Evolutionary conservation across 2,329 filamentous ascomycete genomes (phyloP), one percentile per base, ranked within the genome.

Genomic region (Fusarium tjaetaba): DNA sequence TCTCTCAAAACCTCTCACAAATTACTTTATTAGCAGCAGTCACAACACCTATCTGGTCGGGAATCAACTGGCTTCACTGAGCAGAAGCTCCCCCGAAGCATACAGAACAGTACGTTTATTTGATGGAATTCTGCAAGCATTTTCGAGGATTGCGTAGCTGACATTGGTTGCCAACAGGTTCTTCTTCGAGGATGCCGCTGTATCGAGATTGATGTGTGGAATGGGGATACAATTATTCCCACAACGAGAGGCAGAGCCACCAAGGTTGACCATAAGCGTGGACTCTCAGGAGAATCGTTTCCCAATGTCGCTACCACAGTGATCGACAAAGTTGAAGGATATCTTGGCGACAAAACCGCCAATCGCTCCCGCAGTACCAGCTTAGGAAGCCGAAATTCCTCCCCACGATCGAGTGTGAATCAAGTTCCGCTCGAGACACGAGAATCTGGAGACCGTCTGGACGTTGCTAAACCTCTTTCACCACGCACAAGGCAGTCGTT

Each of bases 161-260:
- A 64, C 65, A 43, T 39, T 22, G 11, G 15, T 28, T 34, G 22
- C 34, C 61, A 58, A 76, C 46, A 94, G 88, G 92, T 93, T 18
- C 89, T 98, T 18, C 86, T 89, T 41, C 88, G 90, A 58, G 93
- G 94, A 53, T 97, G 95, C 79, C 91, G 95, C 70, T 98, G 95
- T 79, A 94, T 98, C 52, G 95, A 98, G 81, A 96, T 98, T 62
- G 96, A 98, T 79, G 94, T 98, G 7, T 97, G 95, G 93, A 94
- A 98, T 81, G 94, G 94, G 18, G 85, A 88, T 70, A 81, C 85
- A 24, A 81, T 81, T 48, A 79, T 82, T 8, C 81, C 79, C 10
- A 81, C 80, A 10, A 75, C 67, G 43, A 71, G 79, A 28, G 81
- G 83, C 34, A 85, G 81, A 52, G 82, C 84, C 2, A 81, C 82